Evolutionary conservation across 257 asterid species (phyloP), one percentile per base, ranked within the genome.

Genomic region (Oldenlandia corymbosa): DNA sequence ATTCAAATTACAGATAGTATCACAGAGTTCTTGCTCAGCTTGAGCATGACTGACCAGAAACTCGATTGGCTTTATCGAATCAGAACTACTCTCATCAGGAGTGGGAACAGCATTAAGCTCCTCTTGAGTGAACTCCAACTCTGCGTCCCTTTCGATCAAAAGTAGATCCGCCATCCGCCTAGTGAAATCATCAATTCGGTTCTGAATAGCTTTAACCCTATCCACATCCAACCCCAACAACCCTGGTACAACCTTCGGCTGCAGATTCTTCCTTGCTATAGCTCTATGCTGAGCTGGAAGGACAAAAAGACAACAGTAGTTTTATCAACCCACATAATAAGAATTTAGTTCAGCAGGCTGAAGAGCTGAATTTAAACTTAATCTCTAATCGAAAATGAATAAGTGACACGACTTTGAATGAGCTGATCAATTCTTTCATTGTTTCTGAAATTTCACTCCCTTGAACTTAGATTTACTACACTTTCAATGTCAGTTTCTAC

Each of bases 261-360:
- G 68, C 26, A 80, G 57, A 72, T 60, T 27, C 73, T 85, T 91
- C 85, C 98, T 79, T 11, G 98, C 94, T 68, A 88, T 83, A 59
- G 96, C 96, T 75, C 74, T 88, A 64, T 91, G 98, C 84, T 88
- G 90, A 73, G 82, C 98, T 88, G 93, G 86, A 85, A n/a, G n/a
- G n/a, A n/a, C n/a, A n/a, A n/a, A n/a, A n/a, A 62, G 69, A 34
- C 62, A 58, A 74, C 45, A 65, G 45, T 27, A 23, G 51, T 63
- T 45, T 37, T 49, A 20, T 21, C 27, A 65, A 39, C 50, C 50
- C 21, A 34, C 4, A 34, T 9, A 34, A 34, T 34, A 34, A 34
- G 39, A 34, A 9, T 9, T 3, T 34, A 34, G 4, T 34, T 9
- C 4, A 34, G 9, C 4, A 4, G 39, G 39, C 4, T 34, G 39